phyloP scores from a whole-genome alignment of 192 early-diverging fungal species.

The Coemansia sp. region DNA sequence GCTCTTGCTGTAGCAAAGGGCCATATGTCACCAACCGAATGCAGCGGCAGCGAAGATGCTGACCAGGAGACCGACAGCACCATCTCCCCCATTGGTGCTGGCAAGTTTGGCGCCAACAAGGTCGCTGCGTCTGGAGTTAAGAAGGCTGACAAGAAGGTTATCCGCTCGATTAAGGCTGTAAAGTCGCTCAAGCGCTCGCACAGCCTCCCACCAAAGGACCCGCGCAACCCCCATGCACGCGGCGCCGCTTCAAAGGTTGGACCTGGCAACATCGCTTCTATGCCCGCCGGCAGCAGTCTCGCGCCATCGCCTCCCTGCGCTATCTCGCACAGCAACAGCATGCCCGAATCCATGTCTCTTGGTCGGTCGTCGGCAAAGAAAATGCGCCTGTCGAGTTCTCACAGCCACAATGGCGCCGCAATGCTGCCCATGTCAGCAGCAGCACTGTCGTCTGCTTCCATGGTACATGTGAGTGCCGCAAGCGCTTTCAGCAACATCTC shows the following conservation, averaged over 20 bases:
- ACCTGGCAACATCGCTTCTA: slow-evolving; percentile 9
- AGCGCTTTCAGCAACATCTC: slow-evolving; percentile 7
- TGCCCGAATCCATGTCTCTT: slow-evolving; percentile 19
- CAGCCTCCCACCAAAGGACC: slow-evolving; percentile 53
- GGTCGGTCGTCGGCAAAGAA: slow-evolving; percentile 41
- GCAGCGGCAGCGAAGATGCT: slow-evolving; percentile 10
- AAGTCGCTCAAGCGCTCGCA: slow-evolving; percentile 57
- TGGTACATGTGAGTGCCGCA: slow-evolving; percentile 3
- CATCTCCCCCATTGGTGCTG: background rate
- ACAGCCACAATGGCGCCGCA: slow-evolving; percentile 29
- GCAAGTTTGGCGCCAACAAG: background rate
- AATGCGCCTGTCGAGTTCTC: slow-evolving; percentile 54
- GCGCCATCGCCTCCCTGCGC: slow-evolving; percentile 20
- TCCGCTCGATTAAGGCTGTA: slow-evolving; percentile 37
- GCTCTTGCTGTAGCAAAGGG: slow-evolving; percentile 41
- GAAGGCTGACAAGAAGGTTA: slow-evolving; percentile 43
- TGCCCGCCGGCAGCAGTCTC: slow-evolving; percentile 15
- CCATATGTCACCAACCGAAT: slow-evolving; percentile 12
- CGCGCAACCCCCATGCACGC: slow-evolving; percentile 20
- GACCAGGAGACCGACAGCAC: slow-evolving; percentile 13
- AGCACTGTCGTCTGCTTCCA: slow-evolving; percentile 12
- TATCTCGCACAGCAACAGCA: slow-evolving; percentile 36
- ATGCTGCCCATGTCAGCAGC: slow-evolving; percentile 6
- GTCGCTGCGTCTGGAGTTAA: slow-evolving; percentile 10
- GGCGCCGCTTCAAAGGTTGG: slow-evolving; percentile 1